Evolutionary conservation across 78 protist genomes (phyloP), one percentile per base, ranked within the genome.

Genomic region (Chrysochromulina tobinii): DNA sequence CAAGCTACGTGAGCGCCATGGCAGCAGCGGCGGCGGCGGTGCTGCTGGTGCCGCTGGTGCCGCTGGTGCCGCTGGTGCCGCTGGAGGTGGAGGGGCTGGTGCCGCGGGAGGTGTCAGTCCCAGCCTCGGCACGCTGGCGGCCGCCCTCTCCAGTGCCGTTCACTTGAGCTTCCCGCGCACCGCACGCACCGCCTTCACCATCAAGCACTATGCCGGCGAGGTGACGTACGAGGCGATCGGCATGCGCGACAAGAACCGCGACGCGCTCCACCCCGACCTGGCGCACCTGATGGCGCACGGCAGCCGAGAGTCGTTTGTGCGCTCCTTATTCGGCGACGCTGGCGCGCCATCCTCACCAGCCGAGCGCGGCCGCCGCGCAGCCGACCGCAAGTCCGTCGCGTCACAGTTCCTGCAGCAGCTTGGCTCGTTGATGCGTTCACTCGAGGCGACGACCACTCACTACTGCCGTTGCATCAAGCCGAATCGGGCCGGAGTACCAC

Each of bases 391-490:
- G 81, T 5, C 97, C 1, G 97, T 96, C 23, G 96, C 95, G 7
- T 48, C 95, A 9, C 90, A 89, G 90, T 89, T 94, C 96, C 86
- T 91, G 92, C 96, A 91, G 51, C 94, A 92, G 90, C 95, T 97
- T 61, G 21, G 77, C 50, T 17, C 64, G 50, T 87, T 97, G 84
- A 95, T 97, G 97, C 90, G 90, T 79, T 95, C 97, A 15, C 94
- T 97, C 50, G 92, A 85, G 66, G 87, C 92, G 93, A 96, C 98
- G 90, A 21, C 57, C 89, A 96, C 98, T 61, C 97, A 97, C 95
- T 97, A 96, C 89, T 97, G 96, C 15, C 96, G 98, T 59, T 97
- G 98, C 92, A 95, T 97, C 92, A 94, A 81, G 38, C 87, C 87
- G 50, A 54, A 50, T 25, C 12, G 48, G 18, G 51, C 1, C 15